phyloP scores from a whole-genome alignment of 2,329 filamentous ascomycete genomes.

The Ophiostoma ulmi region DNA sequence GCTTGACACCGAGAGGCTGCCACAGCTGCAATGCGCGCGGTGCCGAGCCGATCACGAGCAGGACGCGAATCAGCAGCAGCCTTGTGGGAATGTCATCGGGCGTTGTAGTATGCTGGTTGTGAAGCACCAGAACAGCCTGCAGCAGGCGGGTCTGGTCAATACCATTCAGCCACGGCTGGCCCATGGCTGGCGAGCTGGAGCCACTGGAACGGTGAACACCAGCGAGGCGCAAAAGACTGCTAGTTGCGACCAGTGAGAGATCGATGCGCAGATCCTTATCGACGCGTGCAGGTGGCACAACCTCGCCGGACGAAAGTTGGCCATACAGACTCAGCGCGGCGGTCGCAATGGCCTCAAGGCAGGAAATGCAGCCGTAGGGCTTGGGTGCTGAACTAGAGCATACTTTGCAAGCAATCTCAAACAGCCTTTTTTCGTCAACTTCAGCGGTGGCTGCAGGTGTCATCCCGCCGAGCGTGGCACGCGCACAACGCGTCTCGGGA shows the following conservation, averaged over 20 bases:
- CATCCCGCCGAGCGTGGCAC: conserved; percentile 3
- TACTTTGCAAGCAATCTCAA: conserved; percentile 27
- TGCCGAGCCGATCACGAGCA: conserved; percentile 47
- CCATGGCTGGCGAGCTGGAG: not conserved
- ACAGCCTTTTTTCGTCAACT: not conserved
- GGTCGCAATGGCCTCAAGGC: conserved; percentile 27
- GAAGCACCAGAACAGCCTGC: conserved; percentile 47
- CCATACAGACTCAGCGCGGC: conserved; percentile 28
- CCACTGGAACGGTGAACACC: conserved; percentile 26
- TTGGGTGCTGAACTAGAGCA: conserved; percentile 21
- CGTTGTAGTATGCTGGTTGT: conserved; percentile 43
- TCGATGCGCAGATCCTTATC: conserved; percentile 36
- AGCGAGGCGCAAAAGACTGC: conserved; percentile 33
- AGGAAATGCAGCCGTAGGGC: conserved; percentile 23
- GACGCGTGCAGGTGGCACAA: conserved; percentile 19
- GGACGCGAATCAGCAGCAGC: conserved; percentile 49
- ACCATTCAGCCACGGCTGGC: conserved; percentile 25
- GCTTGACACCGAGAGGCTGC: conserved; percentile 50
- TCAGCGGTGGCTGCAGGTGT: not conserved
- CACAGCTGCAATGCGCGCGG: conserved; percentile 46
- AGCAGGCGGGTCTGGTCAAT: conserved; percentile 38
- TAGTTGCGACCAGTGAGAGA: conserved; percentile 33
- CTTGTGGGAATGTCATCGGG: conserved; percentile 45
- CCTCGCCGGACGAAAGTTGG: conserved; percentile 27
- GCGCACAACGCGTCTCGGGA: conserved; percentile 30